Base-by-base conservation (phyloP, 768 basidiomycete genomes). In the Leccinum pellstonianum region DNA sequence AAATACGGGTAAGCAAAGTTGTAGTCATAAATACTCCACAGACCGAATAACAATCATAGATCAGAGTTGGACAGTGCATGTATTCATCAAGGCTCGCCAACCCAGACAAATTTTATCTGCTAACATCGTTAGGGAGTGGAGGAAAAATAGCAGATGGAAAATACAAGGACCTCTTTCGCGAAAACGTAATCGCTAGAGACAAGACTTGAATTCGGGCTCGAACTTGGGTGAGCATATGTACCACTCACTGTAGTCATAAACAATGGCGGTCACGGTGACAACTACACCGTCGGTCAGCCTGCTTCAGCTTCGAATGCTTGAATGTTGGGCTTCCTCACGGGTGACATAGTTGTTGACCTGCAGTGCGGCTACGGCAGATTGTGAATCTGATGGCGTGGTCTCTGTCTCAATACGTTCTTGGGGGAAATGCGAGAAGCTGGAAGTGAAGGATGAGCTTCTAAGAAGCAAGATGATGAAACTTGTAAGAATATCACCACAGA, bases 231-330 rank as follows among this genome's bases (percentile, higher is more conserved):
- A 41, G 3, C 33, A 35, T n/a, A 11, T 17, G 27, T 8, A 31
- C 15, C 8, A 61, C 65, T 54, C 51, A 70, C 68, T 21, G 46
- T 64, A 69, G 23, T 69, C 68, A 54, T 69, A 67, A n/a, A 17
- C 2, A n/a, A 65, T 41, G 3, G 48, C 68, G 1, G 65, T 50
- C 19, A n/a, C 31, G 21, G 55, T 21, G 19, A 31, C 51, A 3
- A 69, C 68, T 70, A 49, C 27, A 48, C 51, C 12, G 12, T 38
- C 9, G 3, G 43, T 68, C 21, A 41, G 17, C 38, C 17, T 41
- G 38, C 38, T 8, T 41, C 17, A 62, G 55, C 35, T 46, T 2
- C 33, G 46, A 49, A 33, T 15, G n/a, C n/a, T 37, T 4, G 7
- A 48, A 43, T 23, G 15, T 9, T 9, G 14, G 27, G 21, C 4